phyloP scores from a whole-genome alignment of 2,329 filamentous ascomycete genomes.

The Aspergillus sp. region DNA sequence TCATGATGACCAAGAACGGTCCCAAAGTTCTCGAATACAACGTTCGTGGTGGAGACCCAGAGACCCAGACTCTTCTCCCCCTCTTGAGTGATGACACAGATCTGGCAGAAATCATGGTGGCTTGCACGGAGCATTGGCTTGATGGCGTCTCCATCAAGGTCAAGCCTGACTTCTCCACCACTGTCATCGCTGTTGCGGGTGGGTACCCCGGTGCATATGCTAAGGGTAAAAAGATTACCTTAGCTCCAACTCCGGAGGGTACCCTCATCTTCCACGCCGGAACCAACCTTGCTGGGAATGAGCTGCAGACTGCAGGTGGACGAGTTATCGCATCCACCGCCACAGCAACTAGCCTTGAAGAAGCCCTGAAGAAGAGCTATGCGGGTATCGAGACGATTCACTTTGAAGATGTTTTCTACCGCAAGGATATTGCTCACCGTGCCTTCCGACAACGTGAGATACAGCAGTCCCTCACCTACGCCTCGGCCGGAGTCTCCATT shows the following conservation, averaged over 20 bases:
- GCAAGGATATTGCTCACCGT: conserved; percentile 87
- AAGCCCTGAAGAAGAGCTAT: conserved; percentile 87
- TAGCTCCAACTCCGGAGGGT: conserved; percentile 55
- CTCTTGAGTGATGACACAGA: conserved; percentile 77
- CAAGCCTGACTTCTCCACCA: conserved; percentile 72
- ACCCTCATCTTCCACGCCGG: conserved; percentile 91
- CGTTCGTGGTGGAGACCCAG: conserved; percentile 87
- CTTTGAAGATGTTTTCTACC: conserved; percentile 87
- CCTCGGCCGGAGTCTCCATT: conserved; percentile 88
- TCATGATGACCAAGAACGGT: conserved; percentile 84
- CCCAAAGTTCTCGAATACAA: conserved; percentile 90
- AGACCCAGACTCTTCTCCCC: conserved; percentile 82
- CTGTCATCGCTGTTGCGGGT: conserved; percentile 88
- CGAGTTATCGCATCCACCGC: conserved; percentile 93
- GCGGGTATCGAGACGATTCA: conserved; percentile 74
- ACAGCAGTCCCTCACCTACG: conserved; percentile 71
- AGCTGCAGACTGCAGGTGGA: conserved; percentile 77
- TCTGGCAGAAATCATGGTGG: conserved; percentile 83
- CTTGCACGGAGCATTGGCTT: conserved; percentile 74
- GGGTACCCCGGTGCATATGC: conserved; percentile 86
- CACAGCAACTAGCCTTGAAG: conserved; percentile 70
- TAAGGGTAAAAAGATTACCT: conserved; percentile 68
- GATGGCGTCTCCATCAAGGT: conserved; percentile 68
- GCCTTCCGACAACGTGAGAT: conserved; percentile 42
- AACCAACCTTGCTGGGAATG: conserved; percentile 63